Evolutionary conservation across 257 asterid species (phyloP), one percentile per base, ranked within the genome.

Genomic region (Lycium barbarum): DNA sequence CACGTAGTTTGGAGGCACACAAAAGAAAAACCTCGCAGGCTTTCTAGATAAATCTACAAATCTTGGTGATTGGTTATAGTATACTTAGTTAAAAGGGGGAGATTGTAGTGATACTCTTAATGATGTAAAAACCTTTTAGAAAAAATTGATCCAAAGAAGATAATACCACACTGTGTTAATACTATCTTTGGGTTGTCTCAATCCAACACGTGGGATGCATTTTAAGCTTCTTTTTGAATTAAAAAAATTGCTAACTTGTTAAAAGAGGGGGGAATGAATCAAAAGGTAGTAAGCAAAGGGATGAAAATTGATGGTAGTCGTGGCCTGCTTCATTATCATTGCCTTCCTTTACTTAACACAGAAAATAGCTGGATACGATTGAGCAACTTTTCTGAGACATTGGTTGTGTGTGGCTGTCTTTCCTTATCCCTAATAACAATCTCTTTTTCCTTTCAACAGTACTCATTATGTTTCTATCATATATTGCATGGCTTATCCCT

Each of bases 401-500:
- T 91, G 83, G 86, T 90, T 91, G 86, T 93, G 95, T 93, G 95
- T 93, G 98, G 93, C 93, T 94, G 94, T 95, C 97, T 93, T 96
- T 90, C 80, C 97, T 94, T 93, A 93, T 96, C 98, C 88, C 91
- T 83, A 86, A 68, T 84, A 68, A 66, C 90, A 87, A 53, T 17
- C 6, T 40, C 26, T 53, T 78, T 76, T 53, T 33, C 65, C 65
- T 83, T 55, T 53, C 74, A 43, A 84, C 84, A 53, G 49, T 26
- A 78, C 65, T 13, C 82, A 51, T 78, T 78, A 26, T 26, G 58
- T 78, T 78, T 89, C 90, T 88, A 55, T 88, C 84, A 87, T 88
- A 70, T 67, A 83, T 68, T 84, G 45, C 83, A 59, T 51, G 66
- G 89, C 87, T 87, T 85, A 87, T 89, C 93, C 86, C 88, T 85